These are phyloP conservation scores for Craspedostauros australis DNA, from an alignment of 108 stramenopile species.

Conservation along the genomic window DNA sequence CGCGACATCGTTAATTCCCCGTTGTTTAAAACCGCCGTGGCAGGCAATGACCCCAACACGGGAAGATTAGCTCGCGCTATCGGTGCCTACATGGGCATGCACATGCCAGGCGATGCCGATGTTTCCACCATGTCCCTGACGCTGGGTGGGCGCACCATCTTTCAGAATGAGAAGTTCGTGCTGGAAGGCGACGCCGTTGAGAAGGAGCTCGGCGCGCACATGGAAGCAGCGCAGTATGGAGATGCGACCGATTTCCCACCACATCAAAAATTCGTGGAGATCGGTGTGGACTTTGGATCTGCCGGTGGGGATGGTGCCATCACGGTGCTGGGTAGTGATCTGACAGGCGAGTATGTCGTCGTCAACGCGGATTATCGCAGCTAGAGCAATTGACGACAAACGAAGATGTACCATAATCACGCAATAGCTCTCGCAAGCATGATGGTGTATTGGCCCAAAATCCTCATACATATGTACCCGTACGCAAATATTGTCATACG, in stretches of 20 bases:
- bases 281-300: slow-evolving; percentile 35
- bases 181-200: slow-evolving; percentile 90
- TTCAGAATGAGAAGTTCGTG: slow-evolving; percentile 84
- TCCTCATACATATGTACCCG: too few species aligned
- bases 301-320: slow-evolving; percentile 42
- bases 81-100: slow-evolving; percentile 89
- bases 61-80: slow-evolving; percentile 95
- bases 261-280: slow-evolving; percentile 89
- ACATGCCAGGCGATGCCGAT: slow-evolving; percentile 50
- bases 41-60: slow-evolving; percentile 98
- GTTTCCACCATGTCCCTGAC: slow-evolving; percentile 60
- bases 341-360: slow-evolving; percentile 92
- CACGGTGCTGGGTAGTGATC: slow-evolving; percentile 86
- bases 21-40: slow-evolving; percentile 93
- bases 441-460: too few species aligned
- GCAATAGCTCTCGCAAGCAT: too few species aligned
- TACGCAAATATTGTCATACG: too few species aligned
- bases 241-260: slow-evolving; percentile 78
- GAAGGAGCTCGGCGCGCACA: slow-evolving; percentile 78
- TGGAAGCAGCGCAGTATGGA: slow-evolving; percentile 79
- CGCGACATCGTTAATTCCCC: slow-evolving; percentile 91
- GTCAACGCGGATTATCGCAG: slow-evolving; percentile 98
- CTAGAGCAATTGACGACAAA: slow-evolving; percentile 39
- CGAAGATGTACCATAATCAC: too few species aligned
- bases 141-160: slow-evolving; percentile 86